Evolutionary conservation across 345 rosid genomes (phyloP).

Genomic region (Carallia brachiata): DNA sequence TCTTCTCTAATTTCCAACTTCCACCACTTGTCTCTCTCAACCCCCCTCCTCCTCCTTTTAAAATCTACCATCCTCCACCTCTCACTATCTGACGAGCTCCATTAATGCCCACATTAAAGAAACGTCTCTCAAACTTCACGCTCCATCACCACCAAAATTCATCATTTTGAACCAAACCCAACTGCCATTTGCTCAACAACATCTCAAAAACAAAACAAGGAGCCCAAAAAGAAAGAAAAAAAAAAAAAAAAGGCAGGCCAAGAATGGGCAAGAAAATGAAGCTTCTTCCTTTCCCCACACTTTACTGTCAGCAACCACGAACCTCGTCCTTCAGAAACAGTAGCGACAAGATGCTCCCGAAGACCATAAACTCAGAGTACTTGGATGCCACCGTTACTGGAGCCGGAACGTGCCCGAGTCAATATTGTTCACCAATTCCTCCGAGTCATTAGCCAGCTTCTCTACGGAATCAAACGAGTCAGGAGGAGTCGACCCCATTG

Average conservation of each 20-base stretch:
- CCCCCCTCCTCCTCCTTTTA: background rate
- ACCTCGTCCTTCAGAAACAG: constrained; percentile 57
- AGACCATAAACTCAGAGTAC: constrained; percentile 42
- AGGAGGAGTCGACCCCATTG: constrained; percentile 16
- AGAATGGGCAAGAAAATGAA: constrained; percentile 51
- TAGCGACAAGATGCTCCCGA: constrained; percentile 22
- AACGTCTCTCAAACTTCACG: background rate
- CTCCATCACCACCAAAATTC: background rate
- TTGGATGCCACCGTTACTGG: constrained; percentile 12
- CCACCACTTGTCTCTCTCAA: background rate
- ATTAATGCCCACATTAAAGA: background rate
- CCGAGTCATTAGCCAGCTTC: constrained; percentile 33
- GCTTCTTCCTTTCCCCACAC: constrained; percentile 59
- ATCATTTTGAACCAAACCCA: background rate
- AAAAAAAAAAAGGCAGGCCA: background rate
- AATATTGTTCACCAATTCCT: no score
- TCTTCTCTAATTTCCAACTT: no score
- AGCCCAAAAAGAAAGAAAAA: background rate
- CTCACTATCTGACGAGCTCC: background rate
- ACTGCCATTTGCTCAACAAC: background rate
- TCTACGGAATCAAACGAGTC: constrained; percentile 40
- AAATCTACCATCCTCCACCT: background rate
- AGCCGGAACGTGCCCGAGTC: constrained; percentile 6
- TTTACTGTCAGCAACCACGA: constrained; percentile 66
- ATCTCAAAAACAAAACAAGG: background rate